Percentiles rank a stretch among this genome's conserved stretches.
These are phyloP conservation scores for Citropsis articulata DNA, from an alignment of 345 rosid genomes.

Conservation along the genomic window DNA sequence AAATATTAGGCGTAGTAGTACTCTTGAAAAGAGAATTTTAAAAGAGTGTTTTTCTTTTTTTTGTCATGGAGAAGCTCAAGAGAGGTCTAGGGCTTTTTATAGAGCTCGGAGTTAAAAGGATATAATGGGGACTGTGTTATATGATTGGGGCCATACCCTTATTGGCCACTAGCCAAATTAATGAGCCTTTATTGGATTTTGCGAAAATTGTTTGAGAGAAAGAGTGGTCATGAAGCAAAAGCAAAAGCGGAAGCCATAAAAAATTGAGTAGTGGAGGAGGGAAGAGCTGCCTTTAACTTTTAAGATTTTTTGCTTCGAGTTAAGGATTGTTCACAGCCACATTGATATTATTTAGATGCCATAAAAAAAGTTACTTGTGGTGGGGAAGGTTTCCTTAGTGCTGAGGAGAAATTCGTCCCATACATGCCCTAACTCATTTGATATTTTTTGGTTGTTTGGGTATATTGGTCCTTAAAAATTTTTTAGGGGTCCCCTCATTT, in stretches of 20 bases:
- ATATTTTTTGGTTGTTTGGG: neutral
- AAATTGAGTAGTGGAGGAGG: neutral
- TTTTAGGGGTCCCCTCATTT: neutral
- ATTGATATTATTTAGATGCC: neutral
- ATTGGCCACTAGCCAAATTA: neutral
- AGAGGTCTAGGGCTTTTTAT: constrained; percentile 5
- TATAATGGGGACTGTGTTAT: no score
- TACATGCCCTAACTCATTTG: neutral
- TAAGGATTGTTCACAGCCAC: neutral
- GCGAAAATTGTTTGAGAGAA: neutral
- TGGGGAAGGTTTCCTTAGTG: neutral
- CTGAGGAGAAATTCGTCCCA: neutral
- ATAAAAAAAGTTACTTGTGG: neutral
- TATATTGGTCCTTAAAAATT: neutral
- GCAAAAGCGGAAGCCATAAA: neutral
- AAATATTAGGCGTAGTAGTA: no score
- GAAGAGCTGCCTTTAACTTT: constrained; percentile 3
- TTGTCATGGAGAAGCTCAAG: constrained; percentile 11
- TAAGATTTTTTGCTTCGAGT: neutral
- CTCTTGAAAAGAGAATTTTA: no score
- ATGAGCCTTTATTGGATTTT: neutral
- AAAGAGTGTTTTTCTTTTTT: neutral
- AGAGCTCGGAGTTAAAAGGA: neutral
- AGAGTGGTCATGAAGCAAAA: constrained; percentile 22
- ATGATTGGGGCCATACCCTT: neutral